phyloP scores from a whole-genome alignment of 1,139 yeast species.

The Trichomonascaceae sp. region DNA sequence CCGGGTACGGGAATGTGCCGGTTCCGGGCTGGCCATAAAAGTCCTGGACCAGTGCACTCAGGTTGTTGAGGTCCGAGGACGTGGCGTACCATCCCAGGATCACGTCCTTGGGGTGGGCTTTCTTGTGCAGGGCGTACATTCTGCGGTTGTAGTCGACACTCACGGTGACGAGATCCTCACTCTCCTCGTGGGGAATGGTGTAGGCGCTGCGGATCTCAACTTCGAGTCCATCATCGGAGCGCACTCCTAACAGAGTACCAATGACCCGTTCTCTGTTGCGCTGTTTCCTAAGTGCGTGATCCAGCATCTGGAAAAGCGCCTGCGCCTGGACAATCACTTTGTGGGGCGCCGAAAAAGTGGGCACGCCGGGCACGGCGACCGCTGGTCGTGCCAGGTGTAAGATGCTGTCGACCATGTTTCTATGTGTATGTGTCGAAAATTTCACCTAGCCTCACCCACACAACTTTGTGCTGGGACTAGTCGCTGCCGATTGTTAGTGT shows the following conservation, averaged over 20 bases:
- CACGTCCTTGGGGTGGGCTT: constrained; percentile 66
- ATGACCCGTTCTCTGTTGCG: constrained; percentile 48
- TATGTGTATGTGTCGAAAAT: neutral
- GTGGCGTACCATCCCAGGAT: constrained; percentile 89
- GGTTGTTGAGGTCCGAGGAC: constrained; percentile 48
- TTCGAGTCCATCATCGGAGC: constrained; percentile 79
- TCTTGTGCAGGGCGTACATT: constrained; percentile 60
- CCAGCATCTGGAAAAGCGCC: constrained; percentile 61
- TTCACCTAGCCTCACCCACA: no score
- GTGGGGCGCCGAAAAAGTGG: constrained; percentile 18
- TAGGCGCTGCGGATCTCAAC: constrained; percentile 66
- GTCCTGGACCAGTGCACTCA: constrained; percentile 76
- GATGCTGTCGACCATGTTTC: constrained; percentile 16
- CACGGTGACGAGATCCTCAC: constrained; percentile 60
- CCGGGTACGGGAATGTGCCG: constrained; percentile 63
- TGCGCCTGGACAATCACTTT: constrained; percentile 35
- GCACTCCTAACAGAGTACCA: constrained; percentile 69
- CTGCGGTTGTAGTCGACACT: constrained; percentile 68
- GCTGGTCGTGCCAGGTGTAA: constrained; percentile 19
- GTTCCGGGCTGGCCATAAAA: constrained; percentile 51
- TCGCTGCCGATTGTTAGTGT: no score
- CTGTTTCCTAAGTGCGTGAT: constrained; percentile 37
- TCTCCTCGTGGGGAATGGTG: constrained; percentile 73
- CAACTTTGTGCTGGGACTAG: no score
- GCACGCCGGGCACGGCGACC: constrained; percentile 15